A percentile compares a stretch with the other conserved stretches of the same genome.
phyloP scores from a whole-genome alignment of 73 alveolate species.

The Tetrahymena malaccensis region DNA sequence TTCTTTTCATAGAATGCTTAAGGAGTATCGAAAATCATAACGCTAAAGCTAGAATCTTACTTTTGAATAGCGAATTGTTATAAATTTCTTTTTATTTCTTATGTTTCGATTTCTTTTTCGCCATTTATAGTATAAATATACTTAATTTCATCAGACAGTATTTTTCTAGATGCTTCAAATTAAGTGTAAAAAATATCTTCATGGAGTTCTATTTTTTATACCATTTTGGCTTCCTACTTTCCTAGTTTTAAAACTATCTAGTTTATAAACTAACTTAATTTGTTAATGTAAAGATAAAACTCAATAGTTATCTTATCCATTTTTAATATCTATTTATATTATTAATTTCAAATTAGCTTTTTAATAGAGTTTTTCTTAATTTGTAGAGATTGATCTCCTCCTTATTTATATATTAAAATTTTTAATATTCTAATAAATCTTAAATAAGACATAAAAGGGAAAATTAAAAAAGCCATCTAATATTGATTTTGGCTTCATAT shows the following conservation, averaged over 20 bases:
- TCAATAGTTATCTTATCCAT: too few relatives aligned
- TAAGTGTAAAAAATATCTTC: background rate
- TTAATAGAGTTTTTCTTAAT: too few relatives aligned
- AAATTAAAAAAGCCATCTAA: too few relatives aligned
- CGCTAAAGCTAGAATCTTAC: background rate
- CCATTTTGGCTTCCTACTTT: background rate
- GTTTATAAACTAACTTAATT: background rate
- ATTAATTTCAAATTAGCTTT: background rate
- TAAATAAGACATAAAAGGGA: background rate
- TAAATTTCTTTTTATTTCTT: background rate
- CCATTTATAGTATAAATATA: background rate
- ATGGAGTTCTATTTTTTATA: background rate
- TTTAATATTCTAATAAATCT: background rate
- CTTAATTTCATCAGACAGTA: background rate
- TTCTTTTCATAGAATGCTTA: background rate
- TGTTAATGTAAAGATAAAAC: too few relatives aligned
- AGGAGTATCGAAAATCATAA: background rate
- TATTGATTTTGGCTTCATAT: too few relatives aligned
- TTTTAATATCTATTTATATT: background rate
- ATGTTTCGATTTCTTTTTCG: background rate
- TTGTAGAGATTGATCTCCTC: too few relatives aligned
- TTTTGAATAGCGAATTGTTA: background rate
- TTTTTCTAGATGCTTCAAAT: background rate
- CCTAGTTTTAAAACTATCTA: too few relatives aligned
- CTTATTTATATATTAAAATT: too few relatives aligned